Evolutionary conservation across 1,284 basidiomycete species (phyloP).

Genomic region (Agaricales sp.): DNA sequence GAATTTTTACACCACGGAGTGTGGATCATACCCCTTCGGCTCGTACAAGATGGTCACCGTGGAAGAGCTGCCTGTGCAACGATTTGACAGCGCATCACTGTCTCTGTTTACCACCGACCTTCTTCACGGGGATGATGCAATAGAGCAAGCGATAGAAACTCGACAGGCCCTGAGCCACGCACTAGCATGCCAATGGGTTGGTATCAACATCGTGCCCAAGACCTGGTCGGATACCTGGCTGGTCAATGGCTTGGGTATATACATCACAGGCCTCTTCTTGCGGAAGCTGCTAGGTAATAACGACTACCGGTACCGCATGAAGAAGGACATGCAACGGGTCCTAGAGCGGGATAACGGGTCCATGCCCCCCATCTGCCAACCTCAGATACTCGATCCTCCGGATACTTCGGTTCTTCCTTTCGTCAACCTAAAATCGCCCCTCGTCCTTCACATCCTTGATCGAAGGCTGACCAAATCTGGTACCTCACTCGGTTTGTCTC

Average conservation of each 20-base stretch:
- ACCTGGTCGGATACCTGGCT: slow-evolving; percentile 97
- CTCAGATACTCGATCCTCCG: slow-evolving; percentile 76
- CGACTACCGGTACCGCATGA: slow-evolving; percentile 92
- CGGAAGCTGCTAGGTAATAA: slow-evolving; percentile 90
- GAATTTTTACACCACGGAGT: slow-evolving; percentile 87
- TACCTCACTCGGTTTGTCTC: slow-evolving; percentile 87
- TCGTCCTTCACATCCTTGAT: slow-evolving; percentile 94
- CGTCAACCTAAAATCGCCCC: slow-evolving; percentile 90
- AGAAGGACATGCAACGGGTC: slow-evolving; percentile 96
- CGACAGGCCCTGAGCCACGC: slow-evolving; percentile 82
- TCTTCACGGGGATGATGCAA: slow-evolving; percentile 80
- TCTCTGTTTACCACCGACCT: slow-evolving; percentile 78
- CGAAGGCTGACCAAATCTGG: slow-evolving; percentile 90
- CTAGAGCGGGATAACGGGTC: slow-evolving; percentile 81
- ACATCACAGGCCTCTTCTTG: slow-evolving; percentile 86
- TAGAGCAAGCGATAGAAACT: slow-evolving; percentile 92
- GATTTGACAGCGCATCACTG: slow-evolving; percentile 80
- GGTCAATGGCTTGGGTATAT: slow-evolving; percentile 85
- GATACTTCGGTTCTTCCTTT: slow-evolving; percentile 73
- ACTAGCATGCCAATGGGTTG: slow-evolving; percentile 93
- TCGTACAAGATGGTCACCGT: slow-evolving; percentile 97
- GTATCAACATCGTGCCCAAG: slow-evolving; percentile 93
- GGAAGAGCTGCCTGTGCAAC: slow-evolving; percentile 72
- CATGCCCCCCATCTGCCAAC: slow-evolving; percentile 92
- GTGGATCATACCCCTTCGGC: slow-evolving; percentile 93